A percentile compares a stretch with the other conserved stretches of the same genome.
phyloP scores from a whole-genome alignment of 2,329 filamentous ascomycete species.

The Sclerotinia spermophila region DNA sequence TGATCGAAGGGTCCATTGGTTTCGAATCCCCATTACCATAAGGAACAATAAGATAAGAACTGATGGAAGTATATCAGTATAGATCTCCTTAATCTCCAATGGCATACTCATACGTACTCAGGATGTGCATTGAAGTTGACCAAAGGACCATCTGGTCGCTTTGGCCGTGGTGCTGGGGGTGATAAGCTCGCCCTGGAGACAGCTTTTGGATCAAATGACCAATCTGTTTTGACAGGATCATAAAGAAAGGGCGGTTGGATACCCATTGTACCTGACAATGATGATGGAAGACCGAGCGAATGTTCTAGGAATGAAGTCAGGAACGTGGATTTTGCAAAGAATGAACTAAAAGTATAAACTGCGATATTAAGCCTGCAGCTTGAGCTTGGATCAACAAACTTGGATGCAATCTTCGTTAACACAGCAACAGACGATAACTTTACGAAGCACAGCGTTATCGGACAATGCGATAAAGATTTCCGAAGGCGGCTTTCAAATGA shows the following conservation, averaged over 20 bases:
- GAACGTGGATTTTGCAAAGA: constrained; percentile 25
- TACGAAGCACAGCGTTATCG: constrained; percentile 19
- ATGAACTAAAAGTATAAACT: constrained; percentile 25
- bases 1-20: constrained; percentile 67
- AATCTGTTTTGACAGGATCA: constrained; percentile 47
- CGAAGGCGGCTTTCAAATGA: constrained; percentile 22
- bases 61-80: constrained; percentile 19
- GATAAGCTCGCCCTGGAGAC: constrained; percentile 73
- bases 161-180: constrained; percentile 54
- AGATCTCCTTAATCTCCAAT: neutral
- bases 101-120: constrained; percentile 55
- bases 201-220: constrained; percentile 79
- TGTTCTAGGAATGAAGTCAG: constrained; percentile 23
- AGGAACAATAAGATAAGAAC: constrained; percentile 58
- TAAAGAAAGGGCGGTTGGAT: constrained; percentile 71
- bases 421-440: constrained; percentile 32
- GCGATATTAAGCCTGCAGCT: neutral
- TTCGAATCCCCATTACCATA: constrained; percentile 58
- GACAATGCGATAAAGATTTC: constrained; percentile 24
- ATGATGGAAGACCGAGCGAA: constrained; percentile 9
- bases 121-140: constrained; percentile 83
- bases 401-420: constrained; percentile 32
- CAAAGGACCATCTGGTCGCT: constrained; percentile 68
- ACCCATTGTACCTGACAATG: constrained; percentile 44
- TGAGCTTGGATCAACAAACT: constrained; percentile 16